Evolutionary conservation across 2,329 filamentous ascomycete species (phyloP).

Genomic region (Moelleriella libera): DNA sequence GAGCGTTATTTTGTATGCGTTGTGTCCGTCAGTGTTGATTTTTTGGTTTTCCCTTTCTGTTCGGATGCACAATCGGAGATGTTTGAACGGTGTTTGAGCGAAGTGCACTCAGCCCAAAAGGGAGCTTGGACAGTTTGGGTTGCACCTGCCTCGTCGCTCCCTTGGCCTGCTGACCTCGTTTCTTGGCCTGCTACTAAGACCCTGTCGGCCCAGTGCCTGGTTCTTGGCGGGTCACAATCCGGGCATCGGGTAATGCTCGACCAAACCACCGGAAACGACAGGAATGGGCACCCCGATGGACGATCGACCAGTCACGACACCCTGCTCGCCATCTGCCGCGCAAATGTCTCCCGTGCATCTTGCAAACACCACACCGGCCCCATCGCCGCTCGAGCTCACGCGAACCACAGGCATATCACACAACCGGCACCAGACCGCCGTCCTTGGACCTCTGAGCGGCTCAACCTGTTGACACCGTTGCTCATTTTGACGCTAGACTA

Average conservation of each 20-base stretch:
- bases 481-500: too few species aligned
- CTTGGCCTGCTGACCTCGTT: background rate
- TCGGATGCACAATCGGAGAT: background rate
- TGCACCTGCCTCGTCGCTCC: background rate
- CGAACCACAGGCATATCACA: too few species aligned
- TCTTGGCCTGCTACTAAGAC: background rate
- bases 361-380: too few species aligned
- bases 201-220: background rate
- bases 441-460: too few species aligned
- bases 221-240: background rate
- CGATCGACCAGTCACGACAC: too few species aligned
- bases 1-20: too few species aligned
- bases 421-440: too few species aligned
- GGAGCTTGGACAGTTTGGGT: background rate
- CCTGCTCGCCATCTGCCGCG: too few species aligned
- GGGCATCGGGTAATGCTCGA: background rate
- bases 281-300: background rate
- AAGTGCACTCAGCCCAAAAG: background rate
- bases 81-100: background rate
- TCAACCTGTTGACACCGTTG: too few species aligned
- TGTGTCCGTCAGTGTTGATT: background rate
- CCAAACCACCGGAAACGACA: background rate
- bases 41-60: background rate
- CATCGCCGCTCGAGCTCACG: too few species aligned
- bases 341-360: too few species aligned